Percentiles rank a stretch among this genome's conserved stretches.
These are phyloP conservation scores for Coleophoma cylindrospora DNA, from an alignment of 2,329 filamentous ascomycete species.

Conservation along the genomic window DNA sequence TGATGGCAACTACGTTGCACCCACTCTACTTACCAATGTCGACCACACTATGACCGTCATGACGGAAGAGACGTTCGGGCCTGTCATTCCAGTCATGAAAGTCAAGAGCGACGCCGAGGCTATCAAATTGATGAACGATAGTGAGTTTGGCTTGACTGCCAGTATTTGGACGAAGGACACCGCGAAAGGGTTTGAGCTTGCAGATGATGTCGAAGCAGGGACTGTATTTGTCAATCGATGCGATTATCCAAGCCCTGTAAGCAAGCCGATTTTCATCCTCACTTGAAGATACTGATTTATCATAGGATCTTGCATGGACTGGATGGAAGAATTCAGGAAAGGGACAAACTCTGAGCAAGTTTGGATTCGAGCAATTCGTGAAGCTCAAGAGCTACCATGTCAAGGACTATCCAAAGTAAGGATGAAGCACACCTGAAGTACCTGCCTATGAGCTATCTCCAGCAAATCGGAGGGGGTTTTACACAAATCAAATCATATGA, in stretches of 20 bases:
- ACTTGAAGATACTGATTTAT: slow-evolving; percentile 18
- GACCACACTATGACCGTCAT: slow-evolving; percentile 83
- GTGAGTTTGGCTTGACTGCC: slow-evolving; percentile 89
- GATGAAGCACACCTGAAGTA: not conserved
- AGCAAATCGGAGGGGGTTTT: not conserved
- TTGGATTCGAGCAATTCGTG: slow-evolving; percentile 92
- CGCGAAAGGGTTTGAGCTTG: slow-evolving; percentile 67
- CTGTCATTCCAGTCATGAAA: slow-evolving; percentile 85
- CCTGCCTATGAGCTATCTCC: not conserved
- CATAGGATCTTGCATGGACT: slow-evolving; percentile 86
- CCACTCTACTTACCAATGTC: slow-evolving; percentile 75
- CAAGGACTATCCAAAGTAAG: slow-evolving; percentile 66
- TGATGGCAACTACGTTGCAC: slow-evolving; percentile 86
- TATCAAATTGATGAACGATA: slow-evolving; percentile 85
- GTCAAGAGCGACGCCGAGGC: slow-evolving; percentile 79
- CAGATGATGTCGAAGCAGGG: slow-evolving; percentile 80
- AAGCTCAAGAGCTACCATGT: slow-evolving; percentile 95
- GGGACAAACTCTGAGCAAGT: slow-evolving; percentile 82
- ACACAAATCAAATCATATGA: not conserved
- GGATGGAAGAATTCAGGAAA: slow-evolving; percentile 97
- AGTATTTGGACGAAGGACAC: slow-evolving; percentile 95
- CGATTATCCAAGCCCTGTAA: slow-evolving; percentile 86
- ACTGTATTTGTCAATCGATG: slow-evolving; percentile 96
- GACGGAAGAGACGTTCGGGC: slow-evolving; percentile 93
- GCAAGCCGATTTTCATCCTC: slow-evolving; percentile 24